Conservation (phyloP, 257 asterid genomes). For the Nicotiana tomentosiformis region DNA sequence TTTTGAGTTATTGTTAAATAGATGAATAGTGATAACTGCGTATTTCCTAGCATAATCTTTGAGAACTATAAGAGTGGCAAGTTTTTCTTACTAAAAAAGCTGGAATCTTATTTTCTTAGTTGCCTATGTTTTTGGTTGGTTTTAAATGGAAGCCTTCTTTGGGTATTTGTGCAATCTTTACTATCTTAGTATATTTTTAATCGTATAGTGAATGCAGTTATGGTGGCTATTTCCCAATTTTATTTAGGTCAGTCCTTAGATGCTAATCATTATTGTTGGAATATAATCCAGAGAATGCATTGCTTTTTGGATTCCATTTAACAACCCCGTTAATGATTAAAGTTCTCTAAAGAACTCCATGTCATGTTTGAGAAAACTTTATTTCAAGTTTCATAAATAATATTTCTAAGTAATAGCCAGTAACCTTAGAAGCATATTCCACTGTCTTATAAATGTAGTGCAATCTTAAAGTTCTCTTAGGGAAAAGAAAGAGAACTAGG, state of each 20-base stretch:
- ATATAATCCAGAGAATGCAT: neutral
- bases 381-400: neutral
- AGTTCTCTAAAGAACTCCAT: neutral
- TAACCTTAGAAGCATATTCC: neutral
- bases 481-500: neutral
- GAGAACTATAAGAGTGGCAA: neutral
- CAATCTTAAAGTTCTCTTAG: neutral
- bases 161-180: neutral
- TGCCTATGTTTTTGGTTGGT: neutral
- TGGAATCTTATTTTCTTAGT: neutral
- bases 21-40: neutral
- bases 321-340: neutral
- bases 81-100: neutral
- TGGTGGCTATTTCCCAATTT: neutral
- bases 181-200: neutral
- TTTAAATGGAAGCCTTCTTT: neutral
- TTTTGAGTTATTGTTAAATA: slow-evolving; percentile 2
- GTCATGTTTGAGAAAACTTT: neutral
- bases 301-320: neutral
- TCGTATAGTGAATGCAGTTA: neutral
- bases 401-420: neutral
- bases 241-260: neutral
- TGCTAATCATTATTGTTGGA: neutral
- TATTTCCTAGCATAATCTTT: neutral
- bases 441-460: neutral